These are phyloP conservation scores for Oenanthe sinensis DNA, from an alignment of 129 eudicot genomes.

Conservation along the genomic window DNA sequence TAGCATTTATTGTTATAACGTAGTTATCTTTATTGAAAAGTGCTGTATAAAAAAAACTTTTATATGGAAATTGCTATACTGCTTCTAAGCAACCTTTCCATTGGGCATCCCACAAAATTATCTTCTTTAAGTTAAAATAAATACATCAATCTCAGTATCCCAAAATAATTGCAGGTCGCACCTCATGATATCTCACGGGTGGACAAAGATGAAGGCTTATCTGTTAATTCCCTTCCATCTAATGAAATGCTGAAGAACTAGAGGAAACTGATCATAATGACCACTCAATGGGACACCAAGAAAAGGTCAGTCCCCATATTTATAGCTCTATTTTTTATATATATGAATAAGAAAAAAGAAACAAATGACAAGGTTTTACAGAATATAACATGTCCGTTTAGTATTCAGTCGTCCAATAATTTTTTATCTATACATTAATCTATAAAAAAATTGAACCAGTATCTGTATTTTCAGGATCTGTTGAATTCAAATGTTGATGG, in stretches of 20 bases:
- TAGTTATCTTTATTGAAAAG: not conserved
- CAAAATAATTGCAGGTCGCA: conserved; percentile 36
- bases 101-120: not conserved
- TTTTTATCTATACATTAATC: not conserved
- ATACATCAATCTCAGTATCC: conserved; percentile 3
- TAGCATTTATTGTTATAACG: not conserved
- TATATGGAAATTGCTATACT: not conserved
- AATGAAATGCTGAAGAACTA: conserved; percentile 25
- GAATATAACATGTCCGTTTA: not conserved
- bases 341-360: not conserved
- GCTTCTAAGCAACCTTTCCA: conserved; percentile 8
- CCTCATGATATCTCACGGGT: conserved; percentile 66
- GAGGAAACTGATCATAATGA: conserved; percentile 27
- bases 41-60: not conserved
- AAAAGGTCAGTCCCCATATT: conserved; percentile 32
- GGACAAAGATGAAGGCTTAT: conserved; percentile 43
- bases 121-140: not conserved
- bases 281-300: conserved; percentile 18
- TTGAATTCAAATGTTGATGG: conserved; percentile 23
- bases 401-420: not conserved
- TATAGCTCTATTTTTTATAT: not conserved
- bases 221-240: conserved; percentile 18
- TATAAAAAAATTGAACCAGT: not conserved
- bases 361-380: not conserved
- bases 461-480: conserved; percentile 33